phyloP scores from a whole-genome alignment of 1,284 basidiomycete genomes.

The Filobasidium uniguttulatum region DNA sequence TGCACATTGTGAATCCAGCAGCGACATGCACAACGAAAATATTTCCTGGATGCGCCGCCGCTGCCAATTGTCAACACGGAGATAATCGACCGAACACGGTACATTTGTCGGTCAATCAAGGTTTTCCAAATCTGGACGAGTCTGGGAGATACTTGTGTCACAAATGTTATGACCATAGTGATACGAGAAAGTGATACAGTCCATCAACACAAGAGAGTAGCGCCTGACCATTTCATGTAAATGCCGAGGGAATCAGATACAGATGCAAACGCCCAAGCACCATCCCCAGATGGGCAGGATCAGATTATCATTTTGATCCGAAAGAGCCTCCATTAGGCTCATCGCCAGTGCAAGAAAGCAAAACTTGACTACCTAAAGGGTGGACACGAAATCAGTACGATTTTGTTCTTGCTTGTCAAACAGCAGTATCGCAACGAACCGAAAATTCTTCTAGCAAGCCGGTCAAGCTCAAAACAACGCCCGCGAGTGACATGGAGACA shows the following conservation, averaged over 20 bases:
- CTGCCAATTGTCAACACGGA: too few relatives aligned
- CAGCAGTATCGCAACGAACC: constrained; percentile 44
- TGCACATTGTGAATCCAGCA: too few relatives aligned
- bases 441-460: constrained; percentile 60
- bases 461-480: constrained; percentile 54
- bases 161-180: too few relatives aligned
- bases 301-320: constrained; percentile 87
- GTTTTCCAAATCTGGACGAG: too few relatives aligned
- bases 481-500: constrained; percentile 53
- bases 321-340: constrained; percentile 65
- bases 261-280: constrained; percentile 36
- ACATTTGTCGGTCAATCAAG: too few relatives aligned
- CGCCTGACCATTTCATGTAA: too few relatives aligned
- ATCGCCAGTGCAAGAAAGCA: not conserved
- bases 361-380: not conserved
- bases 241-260: constrained; percentile 9
- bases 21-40: too few relatives aligned
- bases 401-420: not conserved
- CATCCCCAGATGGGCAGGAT: constrained; percentile 79
- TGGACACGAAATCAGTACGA: constrained; percentile 9
- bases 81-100: too few relatives aligned
- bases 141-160: too few relatives aligned
- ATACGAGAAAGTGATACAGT: too few relatives aligned
- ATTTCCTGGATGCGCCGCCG: too few relatives aligned
- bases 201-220: too few relatives aligned